Percentiles rank a stretch among this genome's conserved stretches.
Evolutionary conservation across 1,139 yeast species (phyloP).

Genomic region (Diutina sp.): DNA sequence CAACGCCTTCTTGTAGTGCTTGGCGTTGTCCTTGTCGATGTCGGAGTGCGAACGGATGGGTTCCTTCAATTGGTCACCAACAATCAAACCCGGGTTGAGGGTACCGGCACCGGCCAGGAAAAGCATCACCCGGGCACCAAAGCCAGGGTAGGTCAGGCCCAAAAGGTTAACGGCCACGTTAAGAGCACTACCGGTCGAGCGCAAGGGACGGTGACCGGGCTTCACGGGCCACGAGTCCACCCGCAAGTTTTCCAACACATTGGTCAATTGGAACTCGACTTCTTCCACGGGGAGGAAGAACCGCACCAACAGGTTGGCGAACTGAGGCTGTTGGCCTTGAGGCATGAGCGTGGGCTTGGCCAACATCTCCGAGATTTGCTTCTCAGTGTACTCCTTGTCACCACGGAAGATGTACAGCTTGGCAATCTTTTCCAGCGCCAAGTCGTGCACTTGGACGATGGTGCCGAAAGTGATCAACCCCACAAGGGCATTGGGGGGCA

Average conservation of each 20-base stretch:
- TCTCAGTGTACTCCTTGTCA: constrained; percentile 71
- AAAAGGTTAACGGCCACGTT: constrained; percentile 73
- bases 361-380: constrained; percentile 57
- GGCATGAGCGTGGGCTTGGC: constrained; percentile 20
- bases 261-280: constrained; percentile 78
- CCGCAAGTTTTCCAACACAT: constrained; percentile 64
- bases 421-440: constrained; percentile 65
- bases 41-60: constrained; percentile 97
- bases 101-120: constrained; percentile 96
- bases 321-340: constrained; percentile 10
- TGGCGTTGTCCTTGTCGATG: constrained; percentile 67
- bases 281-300: constrained; percentile 80
- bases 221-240: constrained; percentile 91
- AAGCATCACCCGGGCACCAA: constrained; percentile 82
- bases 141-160: constrained; percentile 78
- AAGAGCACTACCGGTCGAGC: constrained; percentile 91
- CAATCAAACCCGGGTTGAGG: constrained; percentile 89
- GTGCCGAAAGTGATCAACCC: constrained; percentile 93
- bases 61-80: constrained; percentile 82
- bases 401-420: constrained; percentile 89
- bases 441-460: constrained; percentile 88
- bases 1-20: constrained; percentile 83
- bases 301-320: constrained; percentile 38
- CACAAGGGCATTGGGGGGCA: constrained; percentile 88
- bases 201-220: constrained; percentile 74